phyloP scores from a whole-genome alignment of 768 basidiomycete species.

The Lentinula sp. region DNA sequence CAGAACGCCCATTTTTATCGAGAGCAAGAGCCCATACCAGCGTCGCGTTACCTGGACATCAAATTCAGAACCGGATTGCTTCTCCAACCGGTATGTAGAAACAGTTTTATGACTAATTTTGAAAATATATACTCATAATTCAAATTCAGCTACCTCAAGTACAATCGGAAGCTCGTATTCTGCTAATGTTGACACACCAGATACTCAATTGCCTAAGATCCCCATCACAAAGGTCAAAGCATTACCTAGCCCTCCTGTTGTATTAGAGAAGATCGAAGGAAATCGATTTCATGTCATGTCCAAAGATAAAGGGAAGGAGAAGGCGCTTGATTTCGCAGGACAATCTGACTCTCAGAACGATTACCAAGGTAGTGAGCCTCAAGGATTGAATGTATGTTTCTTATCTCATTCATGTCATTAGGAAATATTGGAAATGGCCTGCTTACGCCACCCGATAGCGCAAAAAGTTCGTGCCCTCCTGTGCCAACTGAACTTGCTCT shows the following conservation, averaged over 20 bases:
- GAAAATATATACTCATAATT: too few relatives aligned
- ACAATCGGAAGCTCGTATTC: neutral
- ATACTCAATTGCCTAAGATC: neutral
- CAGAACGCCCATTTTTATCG: neutral
- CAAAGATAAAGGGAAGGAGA: slow-evolving; percentile 1
- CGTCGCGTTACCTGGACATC: neutral
- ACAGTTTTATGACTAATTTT: too few relatives aligned
- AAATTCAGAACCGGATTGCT: neutral
- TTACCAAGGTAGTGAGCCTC: neutral
- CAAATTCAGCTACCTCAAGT: neutral
- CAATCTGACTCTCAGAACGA: neutral
- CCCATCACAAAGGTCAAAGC: neutral
- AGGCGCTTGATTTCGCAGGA: neutral
- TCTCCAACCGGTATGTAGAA: neutral
- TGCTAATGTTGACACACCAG: neutral
- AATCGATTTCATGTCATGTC: neutral
- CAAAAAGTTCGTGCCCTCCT: neutral
- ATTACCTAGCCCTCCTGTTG: neutral
- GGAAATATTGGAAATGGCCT: neutral
- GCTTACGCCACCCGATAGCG: slow-evolving; percentile 1
- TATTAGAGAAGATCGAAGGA: neutral
- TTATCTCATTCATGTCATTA: neutral
- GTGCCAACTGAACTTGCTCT: neutral
- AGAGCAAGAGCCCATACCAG: slow-evolving; percentile 1
- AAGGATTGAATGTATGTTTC: neutral